Conservation (phyloP, 345 rosid species). For the Salix dunnii region DNA sequence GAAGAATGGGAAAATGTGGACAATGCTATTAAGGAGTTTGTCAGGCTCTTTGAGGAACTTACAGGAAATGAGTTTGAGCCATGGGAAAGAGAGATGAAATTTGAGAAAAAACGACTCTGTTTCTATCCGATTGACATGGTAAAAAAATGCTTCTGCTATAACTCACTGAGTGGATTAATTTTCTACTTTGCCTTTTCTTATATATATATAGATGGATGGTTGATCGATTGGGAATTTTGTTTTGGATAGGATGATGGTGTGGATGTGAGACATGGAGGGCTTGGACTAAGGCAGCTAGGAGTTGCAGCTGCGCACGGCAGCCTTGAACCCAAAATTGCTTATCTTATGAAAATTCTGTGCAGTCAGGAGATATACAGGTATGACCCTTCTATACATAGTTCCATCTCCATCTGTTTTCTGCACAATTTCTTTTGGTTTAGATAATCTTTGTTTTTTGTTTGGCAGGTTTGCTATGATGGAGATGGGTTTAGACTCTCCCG, state of each 20-base stretch:
- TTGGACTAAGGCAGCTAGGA: constrained; percentile 64
- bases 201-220: neutral
- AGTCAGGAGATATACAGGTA: constrained; percentile 75
- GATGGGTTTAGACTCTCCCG: constrained; percentile 66
- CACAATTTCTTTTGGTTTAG: no score
- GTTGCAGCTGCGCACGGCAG: constrained; percentile 57
- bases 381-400: neutral
- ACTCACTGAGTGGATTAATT: no score
- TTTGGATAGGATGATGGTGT: constrained; percentile 57
- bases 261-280: constrained; percentile 73
- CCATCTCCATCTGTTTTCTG: neutral
- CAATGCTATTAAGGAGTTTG: constrained; percentile 60
- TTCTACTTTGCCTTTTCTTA: neutral
- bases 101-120: constrained; percentile 57
- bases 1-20: constrained; percentile 65
- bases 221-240: neutral
- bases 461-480: constrained; percentile 71
- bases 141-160: neutral
- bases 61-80: constrained; percentile 79
- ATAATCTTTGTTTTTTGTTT: neutral
- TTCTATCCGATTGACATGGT: constrained; percentile 80
- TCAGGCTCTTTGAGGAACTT: constrained; percentile 58
- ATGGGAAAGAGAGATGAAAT: constrained; percentile 77
- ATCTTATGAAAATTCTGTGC: constrained; percentile 59
- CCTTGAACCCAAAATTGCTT: constrained; percentile 63